Evolutionary conservation across 768 basidiomycete genomes (phyloP).

Genomic region (Tricholoma matsutake): DNA sequence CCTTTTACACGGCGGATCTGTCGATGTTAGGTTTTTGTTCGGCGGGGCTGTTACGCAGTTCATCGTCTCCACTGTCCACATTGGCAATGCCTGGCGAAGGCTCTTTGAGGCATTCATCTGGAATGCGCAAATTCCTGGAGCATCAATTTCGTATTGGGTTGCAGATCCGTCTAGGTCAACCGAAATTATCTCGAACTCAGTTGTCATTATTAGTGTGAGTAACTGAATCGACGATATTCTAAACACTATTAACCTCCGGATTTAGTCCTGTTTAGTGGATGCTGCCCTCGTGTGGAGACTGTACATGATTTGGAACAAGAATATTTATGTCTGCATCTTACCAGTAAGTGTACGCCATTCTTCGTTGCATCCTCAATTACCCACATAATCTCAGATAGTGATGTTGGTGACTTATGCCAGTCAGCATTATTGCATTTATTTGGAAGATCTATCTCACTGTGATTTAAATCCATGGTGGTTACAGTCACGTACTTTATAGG

Average conservation of each 20-base stretch:
- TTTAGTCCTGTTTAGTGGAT: slow-evolving; percentile 16
- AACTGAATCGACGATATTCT: not conserved
- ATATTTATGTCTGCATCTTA: slow-evolving; percentile 1
- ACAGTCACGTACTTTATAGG: not conserved
- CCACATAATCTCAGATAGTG: not conserved
- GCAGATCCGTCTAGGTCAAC: slow-evolving; percentile 1
- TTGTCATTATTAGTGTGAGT: slow-evolving; percentile 7
- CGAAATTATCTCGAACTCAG: not conserved
- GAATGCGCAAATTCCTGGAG: not conserved
- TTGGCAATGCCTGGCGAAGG: slow-evolving; percentile 5
- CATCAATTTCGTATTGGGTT: not conserved
- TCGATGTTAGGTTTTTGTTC: slow-evolving; percentile 11
- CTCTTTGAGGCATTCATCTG: slow-evolving; percentile 12
- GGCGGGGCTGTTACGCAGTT: slow-evolving; percentile 11
- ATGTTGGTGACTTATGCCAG: slow-evolving; percentile 3
- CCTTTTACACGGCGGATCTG: not conserved
- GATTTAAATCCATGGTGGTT: not conserved
- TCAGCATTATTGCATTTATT: not conserved
- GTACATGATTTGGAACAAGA: slow-evolving; percentile 18
- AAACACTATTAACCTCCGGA: not conserved
- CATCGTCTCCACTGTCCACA: slow-evolving; percentile 12
- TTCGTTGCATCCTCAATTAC: not conserved
- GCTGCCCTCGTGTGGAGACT: slow-evolving; percentile 18
- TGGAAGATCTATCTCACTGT: not conserved
- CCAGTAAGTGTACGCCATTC: not conserved